Evolutionary conservation across 371 early-diverging fungal species (phyloP).

Genomic region (Syncephalis fuscata): DNA sequence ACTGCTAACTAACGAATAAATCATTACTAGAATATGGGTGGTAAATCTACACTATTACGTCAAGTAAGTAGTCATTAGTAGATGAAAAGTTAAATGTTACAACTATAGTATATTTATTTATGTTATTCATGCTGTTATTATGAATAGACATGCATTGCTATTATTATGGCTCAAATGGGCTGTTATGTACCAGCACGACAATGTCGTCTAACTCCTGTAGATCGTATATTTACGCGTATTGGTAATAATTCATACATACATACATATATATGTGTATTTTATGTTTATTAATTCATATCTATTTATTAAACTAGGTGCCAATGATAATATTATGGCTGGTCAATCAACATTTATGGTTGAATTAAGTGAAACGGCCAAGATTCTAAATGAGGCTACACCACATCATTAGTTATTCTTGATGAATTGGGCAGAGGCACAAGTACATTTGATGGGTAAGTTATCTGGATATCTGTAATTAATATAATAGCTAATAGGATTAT

Average conservation of each 20-base stretch:
- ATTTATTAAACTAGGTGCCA: slow-evolving; percentile 48
- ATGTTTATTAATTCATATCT: neutral
- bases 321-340: slow-evolving; percentile 91
- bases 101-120: too few species aligned
- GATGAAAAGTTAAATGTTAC: neutral
- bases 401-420: slow-evolving; percentile 97
- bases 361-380: slow-evolving; percentile 88
- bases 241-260: slow-evolving; percentile 13
- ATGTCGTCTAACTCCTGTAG: slow-evolving; percentile 76
- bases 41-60: slow-evolving; percentile 92
- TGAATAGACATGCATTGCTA: slow-evolving; percentile 87
- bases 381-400: slow-evolving; percentile 83
- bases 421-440: slow-evolving; percentile 99
- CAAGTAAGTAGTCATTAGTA: slow-evolving; percentile 26
- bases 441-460: slow-evolving; percentile 82
- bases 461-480: too few species aligned
- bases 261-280: neutral
- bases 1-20: too few species aligned
- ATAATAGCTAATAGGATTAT: slow-evolving; percentile 12
- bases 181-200: slow-evolving; percentile 84
- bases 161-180: slow-evolving; percentile 98
- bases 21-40: slow-evolving; percentile 56
- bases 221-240: slow-evolving; percentile 93
- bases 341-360: slow-evolving; percentile 99
- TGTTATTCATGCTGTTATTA: neutral